Evolutionary conservation across 176 grass and related monocot genomes (phyloP).

Genomic region (Chrysopogon serrulatus): DNA sequence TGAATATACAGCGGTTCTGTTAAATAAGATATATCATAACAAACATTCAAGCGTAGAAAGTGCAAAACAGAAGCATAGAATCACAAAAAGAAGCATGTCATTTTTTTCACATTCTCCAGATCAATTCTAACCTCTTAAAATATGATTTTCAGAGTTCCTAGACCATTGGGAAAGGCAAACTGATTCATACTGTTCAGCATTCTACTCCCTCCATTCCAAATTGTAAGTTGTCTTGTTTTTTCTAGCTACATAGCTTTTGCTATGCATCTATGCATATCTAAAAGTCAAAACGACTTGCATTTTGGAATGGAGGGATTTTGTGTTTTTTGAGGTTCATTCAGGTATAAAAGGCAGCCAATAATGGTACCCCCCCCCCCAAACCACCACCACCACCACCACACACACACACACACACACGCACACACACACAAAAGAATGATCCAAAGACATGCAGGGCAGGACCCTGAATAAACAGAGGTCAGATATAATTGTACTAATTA

Average conservation of each 20-base stretch:
- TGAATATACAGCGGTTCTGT: constrained; percentile 93
- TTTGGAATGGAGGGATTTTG: not conserved
- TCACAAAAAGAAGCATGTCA: constrained; percentile 5
- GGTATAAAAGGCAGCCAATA: not conserved
- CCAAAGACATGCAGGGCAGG: not conserved
- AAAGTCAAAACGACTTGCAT: not conserved
- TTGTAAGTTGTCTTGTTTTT: not conserved
- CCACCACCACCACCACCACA: too few relatives aligned
- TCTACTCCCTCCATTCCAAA: not conserved
- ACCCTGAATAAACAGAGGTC: not conserved
- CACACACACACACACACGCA: too few relatives aligned
- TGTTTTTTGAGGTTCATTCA: not conserved
- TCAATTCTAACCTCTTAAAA: not conserved
- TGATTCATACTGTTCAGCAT: not conserved
- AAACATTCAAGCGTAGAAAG: not conserved
- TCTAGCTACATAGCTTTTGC: not conserved
- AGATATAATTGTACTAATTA: not conserved
- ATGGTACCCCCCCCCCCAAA: too few relatives aligned
- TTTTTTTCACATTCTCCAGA: not conserved
- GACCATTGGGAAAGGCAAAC: not conserved
- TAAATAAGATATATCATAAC: constrained; percentile 24
- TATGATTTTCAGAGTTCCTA: not conserved
- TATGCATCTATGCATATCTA: not conserved
- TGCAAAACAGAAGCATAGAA: not conserved
- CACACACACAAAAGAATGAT: too few relatives aligned